A percentile compares a stretch with the other conserved stretches of the same genome.
phyloP scores from a whole-genome alignment of 371 early-diverging fungal species.

The Rhizopus arrhizus region DNA sequence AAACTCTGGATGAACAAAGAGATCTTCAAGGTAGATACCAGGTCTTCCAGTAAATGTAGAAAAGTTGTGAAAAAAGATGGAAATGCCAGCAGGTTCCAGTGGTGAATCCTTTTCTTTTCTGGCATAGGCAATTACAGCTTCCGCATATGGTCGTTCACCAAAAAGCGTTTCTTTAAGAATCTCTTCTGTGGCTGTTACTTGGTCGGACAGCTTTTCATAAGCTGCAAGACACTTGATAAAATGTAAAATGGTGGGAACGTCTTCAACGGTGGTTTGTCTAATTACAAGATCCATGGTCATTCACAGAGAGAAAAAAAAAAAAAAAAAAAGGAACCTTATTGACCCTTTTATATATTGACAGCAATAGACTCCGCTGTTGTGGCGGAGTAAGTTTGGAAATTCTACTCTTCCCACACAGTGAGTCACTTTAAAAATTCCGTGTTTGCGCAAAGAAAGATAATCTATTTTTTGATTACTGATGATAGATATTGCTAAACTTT shows the following conservation, averaged over 20 bases:
- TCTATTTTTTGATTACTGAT: no score
- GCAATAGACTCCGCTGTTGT: no score
- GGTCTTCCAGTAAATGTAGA: constrained; percentile 75
- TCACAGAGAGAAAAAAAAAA: background rate
- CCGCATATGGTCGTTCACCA: constrained; percentile 65
- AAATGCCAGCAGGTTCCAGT: constrained; percentile 69
- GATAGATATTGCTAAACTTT: no score
- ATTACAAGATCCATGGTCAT: constrained; percentile 37
- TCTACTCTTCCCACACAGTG: no score
- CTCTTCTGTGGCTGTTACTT: constrained; percentile 73
- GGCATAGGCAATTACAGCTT: constrained; percentile 66
- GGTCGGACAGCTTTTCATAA: constrained; percentile 76
- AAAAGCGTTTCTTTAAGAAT: constrained; percentile 64
- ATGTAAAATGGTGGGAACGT: constrained; percentile 64
- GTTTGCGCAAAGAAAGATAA: no score
- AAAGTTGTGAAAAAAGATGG: constrained; percentile 84
- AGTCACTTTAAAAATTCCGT: no score
- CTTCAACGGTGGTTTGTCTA: constrained; percentile 60
- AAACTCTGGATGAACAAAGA: constrained; percentile 69
- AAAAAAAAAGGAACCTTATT: background rate
- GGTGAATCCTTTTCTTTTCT: constrained; percentile 34
- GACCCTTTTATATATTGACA: background rate
- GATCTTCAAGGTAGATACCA: constrained; percentile 84
- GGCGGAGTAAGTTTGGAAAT: no score
- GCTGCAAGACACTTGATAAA: constrained; percentile 76